A percentile compares a stretch with the other conserved stretches of the same genome.
Conservation (phyloP, 371 early-diverging fungal genomes). For the Mortierella sp. region DNA sequence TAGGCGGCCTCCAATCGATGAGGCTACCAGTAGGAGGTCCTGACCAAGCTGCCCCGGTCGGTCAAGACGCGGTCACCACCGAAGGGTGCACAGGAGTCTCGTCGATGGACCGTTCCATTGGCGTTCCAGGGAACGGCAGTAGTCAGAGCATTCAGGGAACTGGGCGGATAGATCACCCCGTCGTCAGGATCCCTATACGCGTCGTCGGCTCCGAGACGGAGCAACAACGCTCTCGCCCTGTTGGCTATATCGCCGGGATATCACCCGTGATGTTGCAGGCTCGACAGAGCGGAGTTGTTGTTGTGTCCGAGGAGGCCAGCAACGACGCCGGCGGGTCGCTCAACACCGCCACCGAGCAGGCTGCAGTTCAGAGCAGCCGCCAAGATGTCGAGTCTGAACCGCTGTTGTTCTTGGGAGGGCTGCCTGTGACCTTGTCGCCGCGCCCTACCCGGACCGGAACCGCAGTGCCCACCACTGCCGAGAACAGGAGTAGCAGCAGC, state of each 20-base stretch:
- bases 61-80: constrained; percentile 32
- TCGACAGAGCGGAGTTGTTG: constrained; percentile 25
- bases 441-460: constrained; percentile 19
- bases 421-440: constrained; percentile 40
- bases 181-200: constrained; percentile 9
- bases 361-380: constrained; percentile 57
- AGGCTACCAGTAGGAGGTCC: constrained; percentile 30
- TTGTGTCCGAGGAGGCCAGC: constrained; percentile 18
- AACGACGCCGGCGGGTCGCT: constrained; percentile 31
- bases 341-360: constrained; percentile 37
- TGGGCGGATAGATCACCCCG: constrained; percentile 15
- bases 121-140: constrained; percentile 8
- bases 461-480: constrained; percentile 4
- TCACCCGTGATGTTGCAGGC: background rate
- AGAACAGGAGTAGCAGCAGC: background rate
- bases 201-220: constrained; percentile 6
- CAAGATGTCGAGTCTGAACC: constrained; percentile 50
- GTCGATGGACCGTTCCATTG: background rate
- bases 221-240: background rate
- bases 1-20: constrained; percentile 9
- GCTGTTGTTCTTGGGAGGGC: constrained; percentile 48
- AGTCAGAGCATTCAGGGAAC: constrained; percentile 25
- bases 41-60: constrained; percentile 35
- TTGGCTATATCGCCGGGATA: constrained; percentile 8
- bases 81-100: constrained; percentile 35